Conservation (phyloP, 2,329 filamentous ascomycete genomes). For the Claviceps capensis region DNA sequence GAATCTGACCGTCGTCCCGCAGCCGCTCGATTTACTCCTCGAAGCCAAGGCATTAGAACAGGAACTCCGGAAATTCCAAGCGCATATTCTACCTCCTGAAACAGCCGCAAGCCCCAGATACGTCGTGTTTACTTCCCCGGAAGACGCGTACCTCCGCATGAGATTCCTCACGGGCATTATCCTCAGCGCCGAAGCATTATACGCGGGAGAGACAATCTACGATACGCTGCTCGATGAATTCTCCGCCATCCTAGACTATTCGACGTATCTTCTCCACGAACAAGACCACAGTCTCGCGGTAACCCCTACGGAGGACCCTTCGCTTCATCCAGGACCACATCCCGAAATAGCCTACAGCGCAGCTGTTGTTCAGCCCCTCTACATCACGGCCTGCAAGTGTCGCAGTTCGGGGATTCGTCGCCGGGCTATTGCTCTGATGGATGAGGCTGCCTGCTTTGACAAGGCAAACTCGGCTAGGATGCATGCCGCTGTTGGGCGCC, state of each 20-base stretch:
- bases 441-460: slow-evolving; percentile 2
- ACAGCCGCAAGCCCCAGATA: neutral
- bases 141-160: slow-evolving; percentile 6
- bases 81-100: neutral
- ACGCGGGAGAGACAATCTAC: slow-evolving; percentile 6
- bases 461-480: neutral
- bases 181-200: slow-evolving; percentile 5
- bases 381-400: slow-evolving; percentile 8
- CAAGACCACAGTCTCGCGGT: neutral
- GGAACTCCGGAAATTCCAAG: slow-evolving; percentile 2
- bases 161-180: slow-evolving; percentile 6
- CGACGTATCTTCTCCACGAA: neutral
- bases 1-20: slow-evolving; percentile 1
- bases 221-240: slow-evolving; percentile 6
- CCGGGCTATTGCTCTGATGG: slow-evolving; percentile 6
- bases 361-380: slow-evolving; percentile 6
- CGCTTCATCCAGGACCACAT: too few relatives aligned
- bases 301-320: neutral
- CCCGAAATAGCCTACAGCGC: slow-evolving; percentile 6
- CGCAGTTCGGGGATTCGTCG: slow-evolving; percentile 6
- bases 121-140: neutral
- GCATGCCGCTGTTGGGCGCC: neutral
- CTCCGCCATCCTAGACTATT: slow-evolving; percentile 5
- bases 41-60: slow-evolving; percentile 4
- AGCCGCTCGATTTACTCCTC: neutral